These are phyloP conservation scores for Xerocomus brunneocitrinus DNA, from an alignment of 768 basidiomycete genomes.

Conservation along the genomic window DNA sequence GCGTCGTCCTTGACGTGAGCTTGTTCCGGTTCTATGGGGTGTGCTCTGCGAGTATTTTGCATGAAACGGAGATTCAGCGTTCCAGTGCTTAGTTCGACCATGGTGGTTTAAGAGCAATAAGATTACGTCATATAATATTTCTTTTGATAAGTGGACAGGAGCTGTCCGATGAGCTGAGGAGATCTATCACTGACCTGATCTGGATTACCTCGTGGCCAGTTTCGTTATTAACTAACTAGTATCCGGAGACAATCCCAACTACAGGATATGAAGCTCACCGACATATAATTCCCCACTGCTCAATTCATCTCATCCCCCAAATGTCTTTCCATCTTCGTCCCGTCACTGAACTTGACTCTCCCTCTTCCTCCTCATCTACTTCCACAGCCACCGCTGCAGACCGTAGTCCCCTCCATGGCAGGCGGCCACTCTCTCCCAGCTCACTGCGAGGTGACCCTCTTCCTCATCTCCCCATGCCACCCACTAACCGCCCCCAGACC, in stretches of 20 bases:
- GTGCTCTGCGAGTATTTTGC: constrained; percentile 59
- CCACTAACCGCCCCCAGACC: constrained; percentile 40
- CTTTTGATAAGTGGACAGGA: no score
- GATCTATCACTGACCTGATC: no score
- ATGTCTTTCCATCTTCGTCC: constrained; percentile 56
- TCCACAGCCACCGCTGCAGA: constrained; percentile 44
- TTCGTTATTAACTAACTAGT: no score
- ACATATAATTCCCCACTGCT: constrained; percentile 15
- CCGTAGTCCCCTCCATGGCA: constrained; percentile 37
- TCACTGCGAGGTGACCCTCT: constrained; percentile 49
- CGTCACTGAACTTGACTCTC: constrained; percentile 39
- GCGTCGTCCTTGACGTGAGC: constrained; percentile 59
- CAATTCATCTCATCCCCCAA: constrained; percentile 30
- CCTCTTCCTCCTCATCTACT: constrained; percentile 48
- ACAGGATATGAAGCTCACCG: no score
- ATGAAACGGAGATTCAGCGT: constrained; percentile 67
- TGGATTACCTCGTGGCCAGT: no score
- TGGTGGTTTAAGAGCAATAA: background rate
- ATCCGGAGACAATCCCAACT: no score
- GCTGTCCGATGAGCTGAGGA: no score
- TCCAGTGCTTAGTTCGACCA: constrained; percentile 49
- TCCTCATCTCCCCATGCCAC: no score
- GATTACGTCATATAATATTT: background rate
- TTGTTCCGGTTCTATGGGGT: constrained; percentile 46
- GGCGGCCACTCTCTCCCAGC: constrained; percentile 60